Evolutionary conservation across 345 rosid genomes (phyloP).

Genomic region (Populus simonii): DNA sequence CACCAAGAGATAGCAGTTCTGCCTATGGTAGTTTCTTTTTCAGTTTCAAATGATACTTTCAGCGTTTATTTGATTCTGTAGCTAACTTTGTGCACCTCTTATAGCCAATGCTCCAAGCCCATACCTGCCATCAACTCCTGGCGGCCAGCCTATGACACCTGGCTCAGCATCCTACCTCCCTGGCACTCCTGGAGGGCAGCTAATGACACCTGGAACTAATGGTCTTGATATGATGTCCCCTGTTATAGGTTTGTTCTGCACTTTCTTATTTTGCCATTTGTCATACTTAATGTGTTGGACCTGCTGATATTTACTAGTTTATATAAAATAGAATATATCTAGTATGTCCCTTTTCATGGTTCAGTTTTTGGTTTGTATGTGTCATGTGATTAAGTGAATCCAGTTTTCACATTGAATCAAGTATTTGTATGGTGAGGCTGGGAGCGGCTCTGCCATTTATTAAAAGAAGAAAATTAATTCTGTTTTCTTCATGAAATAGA

Average conservation of each 20-base stretch:
- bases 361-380: not conserved
- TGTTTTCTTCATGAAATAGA: not conserved
- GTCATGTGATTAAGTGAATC: not conserved
- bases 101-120: slow-evolving; percentile 94
- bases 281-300: not conserved
- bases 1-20: slow-evolving; percentile 79
- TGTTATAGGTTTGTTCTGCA: slow-evolving; percentile 50
- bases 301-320: not conserved
- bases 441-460: not conserved
- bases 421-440: too few relatives aligned
- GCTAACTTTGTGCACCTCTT: slow-evolving; percentile 18
- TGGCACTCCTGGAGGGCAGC: slow-evolving; percentile 98
- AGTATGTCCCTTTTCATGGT: not conserved
- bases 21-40: slow-evolving; percentile 52
- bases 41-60: not conserved
- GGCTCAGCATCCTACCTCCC: slow-evolving; percentile 74
- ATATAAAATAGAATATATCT: not conserved
- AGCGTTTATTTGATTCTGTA: not conserved
- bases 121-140: slow-evolving; percentile 88
- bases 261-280: not conserved
- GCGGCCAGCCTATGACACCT: slow-evolving; percentile 92
- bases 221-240: slow-evolving; percentile 94
- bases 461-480: not conserved
- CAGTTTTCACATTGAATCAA: not conserved
- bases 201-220: slow-evolving; percentile 92